Percentiles rank a stretch among this genome's conserved stretches.
These are phyloP conservation scores for Luffa acutangula DNA, from an alignment of 306 rosid species.

Conservation along the genomic window DNA sequence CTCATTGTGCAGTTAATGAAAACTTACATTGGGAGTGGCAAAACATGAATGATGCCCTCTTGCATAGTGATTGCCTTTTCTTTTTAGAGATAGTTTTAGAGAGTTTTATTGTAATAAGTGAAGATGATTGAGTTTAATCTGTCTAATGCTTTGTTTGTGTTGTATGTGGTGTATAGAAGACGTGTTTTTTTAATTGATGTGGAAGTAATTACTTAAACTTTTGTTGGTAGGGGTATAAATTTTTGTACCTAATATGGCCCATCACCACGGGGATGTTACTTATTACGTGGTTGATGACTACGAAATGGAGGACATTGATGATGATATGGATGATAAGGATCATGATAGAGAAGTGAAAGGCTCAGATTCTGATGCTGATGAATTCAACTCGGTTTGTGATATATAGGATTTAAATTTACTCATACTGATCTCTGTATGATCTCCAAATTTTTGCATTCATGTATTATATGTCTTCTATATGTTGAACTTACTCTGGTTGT, in stretches of 20 bases:
- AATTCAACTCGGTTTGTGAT: slow-evolving; percentile 49
- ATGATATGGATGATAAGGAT: slow-evolving; percentile 45
- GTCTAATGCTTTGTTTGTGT: not conserved
- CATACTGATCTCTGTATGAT: not conserved
- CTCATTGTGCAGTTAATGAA: not conserved
- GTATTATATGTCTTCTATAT: not conserved
- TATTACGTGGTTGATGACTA: slow-evolving; percentile 52
- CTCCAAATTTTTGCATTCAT: not conserved
- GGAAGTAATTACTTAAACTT: slow-evolving; percentile 8
- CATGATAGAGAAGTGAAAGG: slow-evolving; percentile 43
- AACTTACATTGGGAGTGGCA: not conserved
- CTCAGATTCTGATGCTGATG: slow-evolving; percentile 58
- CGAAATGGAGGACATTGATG: slow-evolving; percentile 63
- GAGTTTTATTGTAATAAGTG: not conserved
- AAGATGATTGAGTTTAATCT: not conserved
- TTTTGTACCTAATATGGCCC: slow-evolving; percentile 31
- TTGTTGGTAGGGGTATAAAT: slow-evolving; percentile 9
- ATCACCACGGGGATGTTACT: slow-evolving; percentile 33
- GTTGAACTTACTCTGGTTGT: not conserved
- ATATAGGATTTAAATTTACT: not conserved
- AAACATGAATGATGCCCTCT: not conserved
- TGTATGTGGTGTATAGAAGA: not conserved
- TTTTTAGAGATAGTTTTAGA: not conserved
- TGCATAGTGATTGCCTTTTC: not conserved
- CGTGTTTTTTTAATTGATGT: not conserved